A percentile compares a stretch with the other conserved stretches of the same genome.
Evolutionary conservation across 257 asterid species (phyloP).

Genomic region (Solanum piurae): DNA sequence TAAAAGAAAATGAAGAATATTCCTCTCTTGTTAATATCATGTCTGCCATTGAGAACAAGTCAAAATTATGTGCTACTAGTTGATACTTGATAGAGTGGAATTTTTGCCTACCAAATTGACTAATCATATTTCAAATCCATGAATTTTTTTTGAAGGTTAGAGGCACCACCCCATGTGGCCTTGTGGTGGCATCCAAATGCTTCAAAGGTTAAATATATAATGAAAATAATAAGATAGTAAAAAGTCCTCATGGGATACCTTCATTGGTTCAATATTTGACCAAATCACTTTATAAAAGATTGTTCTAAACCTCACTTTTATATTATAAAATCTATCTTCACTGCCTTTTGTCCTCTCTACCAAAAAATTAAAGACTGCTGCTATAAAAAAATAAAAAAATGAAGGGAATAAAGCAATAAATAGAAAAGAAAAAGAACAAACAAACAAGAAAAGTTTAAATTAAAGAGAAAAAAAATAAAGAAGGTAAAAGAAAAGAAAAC

Average conservation of each 20-base stretch:
- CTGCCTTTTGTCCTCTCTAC: slow-evolving; percentile 26
- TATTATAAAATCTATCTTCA: slow-evolving; percentile 13
- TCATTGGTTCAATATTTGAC: slow-evolving; percentile 10
- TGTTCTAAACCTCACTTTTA: slow-evolving; percentile 30
- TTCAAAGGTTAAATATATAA: neutral
- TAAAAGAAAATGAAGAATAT: neutral
- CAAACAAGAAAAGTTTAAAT: slow-evolving; percentile 24
- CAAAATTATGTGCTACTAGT: neutral
- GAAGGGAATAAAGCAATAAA: slow-evolving; percentile 39
- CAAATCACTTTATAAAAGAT: slow-evolving; percentile 35
- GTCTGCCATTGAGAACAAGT: neutral
- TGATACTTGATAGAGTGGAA: neutral
- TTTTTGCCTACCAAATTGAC: slow-evolving; percentile 14
- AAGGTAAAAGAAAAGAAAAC: slow-evolving; percentile 13
- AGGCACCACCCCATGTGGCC: neutral
- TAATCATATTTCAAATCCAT: neutral
- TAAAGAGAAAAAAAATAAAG: slow-evolving; percentile 3
- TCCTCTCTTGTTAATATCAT: neutral
- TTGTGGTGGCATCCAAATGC: slow-evolving; percentile 18
- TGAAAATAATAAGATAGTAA: neutral
- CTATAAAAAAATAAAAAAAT: neutral
- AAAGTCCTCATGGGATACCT: slow-evolving; percentile 16
- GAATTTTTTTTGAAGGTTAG: neutral
- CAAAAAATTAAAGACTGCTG: slow-evolving; percentile 6
- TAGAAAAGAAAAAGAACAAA: slow-evolving; percentile 23